These are phyloP conservation scores for Allium sativum DNA, from an alignment of 106 monocot genomes.

Conservation along the genomic window DNA sequence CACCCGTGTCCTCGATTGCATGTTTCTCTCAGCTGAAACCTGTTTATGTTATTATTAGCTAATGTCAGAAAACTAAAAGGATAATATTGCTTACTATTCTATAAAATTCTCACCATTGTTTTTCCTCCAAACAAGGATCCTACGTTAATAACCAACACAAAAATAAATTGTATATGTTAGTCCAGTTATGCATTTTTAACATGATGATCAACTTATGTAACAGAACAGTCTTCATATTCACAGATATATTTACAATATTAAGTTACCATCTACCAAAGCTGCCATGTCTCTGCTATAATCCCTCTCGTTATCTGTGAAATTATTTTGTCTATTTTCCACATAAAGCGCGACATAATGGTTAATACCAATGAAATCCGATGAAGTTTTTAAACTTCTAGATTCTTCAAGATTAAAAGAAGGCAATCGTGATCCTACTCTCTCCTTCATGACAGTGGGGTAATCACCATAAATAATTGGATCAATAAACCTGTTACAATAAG, in stretches of 20 bases:
- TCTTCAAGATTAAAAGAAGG: conserved; percentile 8
- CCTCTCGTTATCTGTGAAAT: neutral
- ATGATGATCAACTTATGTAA: neutral
- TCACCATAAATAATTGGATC: conserved; percentile 1
- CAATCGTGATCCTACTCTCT: conserved; percentile 7
- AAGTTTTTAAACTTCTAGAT: conserved; percentile 6
- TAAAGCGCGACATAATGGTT: conserved; percentile 6
- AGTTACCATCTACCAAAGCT: neutral
- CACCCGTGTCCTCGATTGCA: neutral
- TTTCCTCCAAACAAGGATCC: neutral
- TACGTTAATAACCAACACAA: neutral
- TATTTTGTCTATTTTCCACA: conserved; percentile 4
- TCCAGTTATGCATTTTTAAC: neutral
- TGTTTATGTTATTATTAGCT: neutral
- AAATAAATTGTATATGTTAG: neutral
- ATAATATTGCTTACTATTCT: neutral
- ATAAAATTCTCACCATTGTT: neutral
- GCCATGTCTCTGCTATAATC: neutral
- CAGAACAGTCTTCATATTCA: neutral
- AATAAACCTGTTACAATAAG: neutral
- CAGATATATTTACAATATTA: neutral
- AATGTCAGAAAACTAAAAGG: neutral
- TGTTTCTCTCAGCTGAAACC: neutral
- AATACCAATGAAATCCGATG: conserved; percentile 11
- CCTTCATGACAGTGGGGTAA: conserved; percentile 9